A percentile compares a stretch with the other conserved stretches of the same genome.
These are phyloP conservation scores for Dovyalis caffra DNA, from an alignment of 345 rosid genomes.

Conservation along the genomic window DNA sequence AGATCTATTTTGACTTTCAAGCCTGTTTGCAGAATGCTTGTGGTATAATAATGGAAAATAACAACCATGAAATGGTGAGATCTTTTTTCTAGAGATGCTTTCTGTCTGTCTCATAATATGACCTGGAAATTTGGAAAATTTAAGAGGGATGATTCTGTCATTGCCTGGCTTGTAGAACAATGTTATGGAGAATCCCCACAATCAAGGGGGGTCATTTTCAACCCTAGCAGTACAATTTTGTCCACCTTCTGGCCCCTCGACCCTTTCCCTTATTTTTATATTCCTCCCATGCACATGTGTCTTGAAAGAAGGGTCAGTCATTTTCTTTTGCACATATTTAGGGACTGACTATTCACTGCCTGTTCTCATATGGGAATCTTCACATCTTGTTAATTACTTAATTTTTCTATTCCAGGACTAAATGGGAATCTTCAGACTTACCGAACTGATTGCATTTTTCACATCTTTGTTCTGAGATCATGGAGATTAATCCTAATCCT, in stretches of 20 bases:
- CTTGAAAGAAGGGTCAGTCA: conserved; percentile 30
- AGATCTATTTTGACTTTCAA: conserved; percentile 12
- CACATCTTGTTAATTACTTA: background rate
- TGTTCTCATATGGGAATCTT: conserved; percentile 36
- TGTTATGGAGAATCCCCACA: conserved; percentile 6
- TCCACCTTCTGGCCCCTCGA: conserved; percentile 8
- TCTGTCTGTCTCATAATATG: conserved; percentile 11
- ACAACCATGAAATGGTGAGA: background rate
- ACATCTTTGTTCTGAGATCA: conserved; percentile 16
- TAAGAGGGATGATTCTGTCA: conserved; percentile 22
- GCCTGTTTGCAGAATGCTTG: background rate
- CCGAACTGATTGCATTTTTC: conserved; percentile 21
- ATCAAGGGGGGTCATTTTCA: conserved; percentile 26
- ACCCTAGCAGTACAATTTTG: conserved; percentile 28
- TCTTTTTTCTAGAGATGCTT: conserved; percentile 3
- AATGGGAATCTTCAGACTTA: conserved; percentile 29
- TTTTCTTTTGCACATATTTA: conserved; percentile 21
- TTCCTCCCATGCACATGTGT: background rate
- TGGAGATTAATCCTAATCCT: conserved; percentile 1
- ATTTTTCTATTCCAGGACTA: conserved; percentile 22
- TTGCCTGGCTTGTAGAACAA: background rate
- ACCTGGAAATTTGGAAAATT: conserved; percentile 24
- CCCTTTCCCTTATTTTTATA: conserved; percentile 9
- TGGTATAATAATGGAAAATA: background rate
- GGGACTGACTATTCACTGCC: conserved; percentile 22